Base-by-base conservation (phyloP, 164 flowering plant genomes). In the Saururus chinensis region DNA sequence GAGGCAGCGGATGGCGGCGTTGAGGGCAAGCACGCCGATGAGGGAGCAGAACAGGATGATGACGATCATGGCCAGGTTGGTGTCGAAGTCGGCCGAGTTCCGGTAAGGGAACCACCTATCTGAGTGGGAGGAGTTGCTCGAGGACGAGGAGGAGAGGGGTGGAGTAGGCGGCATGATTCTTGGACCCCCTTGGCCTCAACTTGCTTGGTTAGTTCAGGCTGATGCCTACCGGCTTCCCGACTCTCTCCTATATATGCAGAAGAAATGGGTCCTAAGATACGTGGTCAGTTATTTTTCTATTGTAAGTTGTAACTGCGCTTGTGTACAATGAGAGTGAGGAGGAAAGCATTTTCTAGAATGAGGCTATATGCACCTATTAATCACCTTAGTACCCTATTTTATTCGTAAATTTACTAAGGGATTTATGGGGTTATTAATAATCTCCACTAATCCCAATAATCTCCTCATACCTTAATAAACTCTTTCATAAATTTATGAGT, bases 61-160 rank as follows among this genome's bases (percentile, higher is more conserved):
- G 10, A 93, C 81, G 61, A 88, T 85, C 92, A 90, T 81, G 1
- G 82, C 88, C 12, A 88, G 79, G 62, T 90, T 88, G 10, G 85
- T 79, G 61, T 90, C 95, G 37, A 90, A 83, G 64, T 48, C 25
- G n/a, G 49, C 21, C 63, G 63, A 22, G 25, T 35, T 53, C 26
- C 16, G 20, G 55, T 23, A 41, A 37, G 21, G 19, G 30, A 45
- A 45, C 49, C 49, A 49, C 54, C 53, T 48, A 14, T 12, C 22
- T 22, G 25, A 19, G 23, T 60, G 53, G 22, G 22, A 19, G 25
- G 53, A 45, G 17, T 45, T 20, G 41, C 40, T 30, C 37, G 51
- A 48, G 63, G 63, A 25, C 17, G 45, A 11, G 63, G 64, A 61
- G 53, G 56, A 19, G 49, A 17, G 49, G 2, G 49, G 49, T 45